Base-by-base conservation (phyloP, 306 rosid genomes). In the Coriaria nepalensis region DNA sequence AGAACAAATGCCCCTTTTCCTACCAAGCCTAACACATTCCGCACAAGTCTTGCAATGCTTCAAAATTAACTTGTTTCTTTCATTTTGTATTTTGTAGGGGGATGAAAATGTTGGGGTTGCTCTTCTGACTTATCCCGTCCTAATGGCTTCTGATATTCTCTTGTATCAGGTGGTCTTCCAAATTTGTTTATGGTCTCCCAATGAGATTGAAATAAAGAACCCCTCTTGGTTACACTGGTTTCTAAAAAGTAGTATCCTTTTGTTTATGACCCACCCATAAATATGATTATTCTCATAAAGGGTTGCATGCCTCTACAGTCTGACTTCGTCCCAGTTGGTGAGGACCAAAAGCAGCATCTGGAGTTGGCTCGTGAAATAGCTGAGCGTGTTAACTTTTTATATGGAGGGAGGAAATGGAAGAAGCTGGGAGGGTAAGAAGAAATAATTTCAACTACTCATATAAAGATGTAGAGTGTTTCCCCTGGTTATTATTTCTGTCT, bases 81-180 rank as follows among this genome's bases (percentile, higher is more conserved):
- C 63, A 53, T 74, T 62, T 43, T 43, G 47, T 50, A 53, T 49
- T 52, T 69, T 72, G 61, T 53, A 88, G 97, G 97, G 95, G 34
- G 94, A 90, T 56, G 97, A 90, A 60, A 87, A 90, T 71, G 95
- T 84, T 66, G 95, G 95, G 39, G 94, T 84, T 56, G 95, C 78
- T 43, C 95, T 90, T 63, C 78, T 90, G 79, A 90, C 97, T 33
- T 90, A 90, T 73, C 97, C 97, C 53, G 97, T 90, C 65, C 66
- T 90, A 55, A 90, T 90, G 97, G 97, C 97, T 65, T 79, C 97
- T 53, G 97, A 90, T 73, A 90, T 90, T 73, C 97, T 90, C 35
- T 69, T 90, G 46, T 90, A 84, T 68, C 90, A 90, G 97, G 97
- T 84, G 61, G 65, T 59, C 68, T 63, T 52, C 37, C 45, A 53